A percentile compares a stretch with the other conserved stretches of the same genome.
These are phyloP conservation scores for Xerocomellus intermedius DNA, from an alignment of 768 basidiomycete species.

Conservation along the genomic window DNA sequence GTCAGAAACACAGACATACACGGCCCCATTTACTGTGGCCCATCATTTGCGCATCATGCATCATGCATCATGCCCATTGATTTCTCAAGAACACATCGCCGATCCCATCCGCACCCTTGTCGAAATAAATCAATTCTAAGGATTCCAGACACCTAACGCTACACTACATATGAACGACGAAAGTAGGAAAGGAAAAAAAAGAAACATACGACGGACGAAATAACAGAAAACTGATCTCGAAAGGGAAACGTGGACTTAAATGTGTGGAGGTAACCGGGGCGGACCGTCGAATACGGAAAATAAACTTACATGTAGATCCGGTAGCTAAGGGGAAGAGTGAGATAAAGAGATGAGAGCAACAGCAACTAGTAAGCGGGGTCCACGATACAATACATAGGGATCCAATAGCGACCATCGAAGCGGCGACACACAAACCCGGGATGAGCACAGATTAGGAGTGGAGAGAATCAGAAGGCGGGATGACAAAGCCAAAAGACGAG, in stretches of 20 bases:
- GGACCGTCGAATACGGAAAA: not conserved
- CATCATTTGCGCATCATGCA: no score
- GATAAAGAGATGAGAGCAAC: not conserved
- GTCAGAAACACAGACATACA: no score
- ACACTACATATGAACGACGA: not conserved
- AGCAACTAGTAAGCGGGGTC: not conserved
- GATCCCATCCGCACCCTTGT: not conserved
- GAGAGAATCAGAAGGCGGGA: not conserved
- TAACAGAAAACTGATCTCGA: not conserved
- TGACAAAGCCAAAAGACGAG: not conserved
- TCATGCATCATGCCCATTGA: no score
- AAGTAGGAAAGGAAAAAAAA: not conserved
- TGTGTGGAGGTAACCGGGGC: constrained; percentile 4
- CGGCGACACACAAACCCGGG: not conserved
- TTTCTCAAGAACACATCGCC: no score
- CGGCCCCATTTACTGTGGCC: no score
- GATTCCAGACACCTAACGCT: not conserved
- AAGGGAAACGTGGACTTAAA: not conserved
- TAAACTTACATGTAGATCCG: not conserved
- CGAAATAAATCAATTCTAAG: not conserved
- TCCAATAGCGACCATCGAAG: constrained; percentile 2
- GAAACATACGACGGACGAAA: not conserved
- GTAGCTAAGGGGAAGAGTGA: not conserved
- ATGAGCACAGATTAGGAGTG: constrained; percentile 1
- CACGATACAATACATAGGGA: constrained; percentile 15